Evolutionary conservation across 169 alveolate species (phyloP), one percentile per base, ranked within the genome.

Genomic region (Cryptosporidium xiaoi): DNA sequence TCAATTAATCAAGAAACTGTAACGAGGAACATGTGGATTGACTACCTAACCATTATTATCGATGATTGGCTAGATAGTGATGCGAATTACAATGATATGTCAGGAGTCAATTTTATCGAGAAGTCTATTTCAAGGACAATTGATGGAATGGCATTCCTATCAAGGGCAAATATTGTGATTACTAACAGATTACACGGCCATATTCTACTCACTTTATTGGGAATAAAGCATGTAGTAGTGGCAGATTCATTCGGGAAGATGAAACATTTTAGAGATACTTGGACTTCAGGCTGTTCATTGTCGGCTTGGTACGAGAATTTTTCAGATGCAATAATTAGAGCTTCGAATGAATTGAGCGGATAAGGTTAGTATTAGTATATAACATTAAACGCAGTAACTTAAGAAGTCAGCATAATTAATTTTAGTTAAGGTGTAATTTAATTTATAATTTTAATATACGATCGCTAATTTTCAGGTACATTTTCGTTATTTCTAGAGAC

Each of bases 111-210:
- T 77, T 77, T 44, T 36, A 58, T 77, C n/a, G 87, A 77, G 20
- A 77, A 62, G 51, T 77, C 87, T 13, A 27, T 77, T 62, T 77
- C 87, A 20, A 77, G 87, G 56, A 77, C 87, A 58, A 44, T 77
- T 18, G 87, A 77, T 77, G 87, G 87, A 20, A 77, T 77, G 87
- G 87, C 87, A 77, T 77, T 77, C 46, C 64, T 77, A 27, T 77
- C 87, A 56, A 77, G 87, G 64, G 87, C 87, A 31, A 56, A 77
- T 40, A 13, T 77, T 36, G 71, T 77, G 33, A 77, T 77, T 44
- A 77, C 87, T 2, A 77, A 77, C 36, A 77, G 87, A 77, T 77
- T 77, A 46, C 87, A 77, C 34, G 87, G 87, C 4, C 87, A 77
- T 48, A 77, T 77, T 8, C 50, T 77, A 46, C 33, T 77, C 18